Base-by-base conservation (phyloP, 129 eudicot species). In the Kitagawia praeruptora region DNA sequence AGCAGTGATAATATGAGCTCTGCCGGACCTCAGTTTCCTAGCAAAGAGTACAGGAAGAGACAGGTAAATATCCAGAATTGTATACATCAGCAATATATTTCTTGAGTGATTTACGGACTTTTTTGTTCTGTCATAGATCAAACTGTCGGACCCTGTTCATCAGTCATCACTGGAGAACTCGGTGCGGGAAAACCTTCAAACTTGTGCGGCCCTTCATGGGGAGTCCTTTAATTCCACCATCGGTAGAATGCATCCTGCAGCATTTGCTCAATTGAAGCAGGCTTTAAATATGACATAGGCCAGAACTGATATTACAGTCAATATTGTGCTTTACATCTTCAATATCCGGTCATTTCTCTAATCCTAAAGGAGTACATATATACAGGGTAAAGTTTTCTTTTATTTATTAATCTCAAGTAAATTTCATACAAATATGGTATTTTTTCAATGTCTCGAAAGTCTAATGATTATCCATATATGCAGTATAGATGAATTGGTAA, bases 131-230 rank as follows among this genome's bases (percentile, higher is more conserved):
- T 42, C 45, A 72, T 85, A 95, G 97, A 95, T 95, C 76, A 95
- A 95, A 77, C 47, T 92, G 63, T 85, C 89, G 0, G 98, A 95
- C 76, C 97, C 97, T 76, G 85, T 92, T 73, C 86, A 86, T 75
- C 96, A 88, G 83, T 79, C 89, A 85, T 90, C 97, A 64, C 83
- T 95, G 80, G 96, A 95, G 84, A 95, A 87, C 70, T 90, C 91
- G 15, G 92, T 95, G 86, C 89, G 93, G 61, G 97, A 92, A 61
- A 95, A 90, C 63, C 99, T 95, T 61, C 96, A 92, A 81, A 92
- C 96, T 41, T 92, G 99, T 90, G 88, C 99, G 69, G 76, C 89
- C 56, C 88, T 92, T 83, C 99, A 92, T 77, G 98, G 97, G 78
- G 96, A 95, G 66, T 74, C 96, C 79, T 95, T 92, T 84, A 90